phyloP scores from a whole-genome alignment of 2,329 filamentous ascomycete genomes.

The Cladophialophora carrionii region DNA sequence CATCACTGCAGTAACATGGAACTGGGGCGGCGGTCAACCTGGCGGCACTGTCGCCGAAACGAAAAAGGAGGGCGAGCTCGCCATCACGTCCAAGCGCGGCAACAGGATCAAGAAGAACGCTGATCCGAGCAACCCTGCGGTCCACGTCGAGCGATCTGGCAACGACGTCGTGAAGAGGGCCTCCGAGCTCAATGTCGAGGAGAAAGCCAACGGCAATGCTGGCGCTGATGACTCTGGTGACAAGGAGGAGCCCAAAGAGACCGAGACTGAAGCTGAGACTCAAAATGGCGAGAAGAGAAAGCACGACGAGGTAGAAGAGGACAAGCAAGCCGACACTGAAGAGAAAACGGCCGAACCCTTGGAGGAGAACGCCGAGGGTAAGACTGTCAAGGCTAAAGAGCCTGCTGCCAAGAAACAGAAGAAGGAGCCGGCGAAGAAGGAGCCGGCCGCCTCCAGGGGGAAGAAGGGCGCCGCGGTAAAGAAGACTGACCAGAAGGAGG shows the following conservation, averaged over 20 bases:
- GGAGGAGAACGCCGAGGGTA: constrained; percentile 48
- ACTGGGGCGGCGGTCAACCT: constrained; percentile 61
- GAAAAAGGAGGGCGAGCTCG: constrained; percentile 62
- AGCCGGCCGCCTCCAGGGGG: constrained; percentile 36
- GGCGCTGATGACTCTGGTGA: constrained; percentile 40
- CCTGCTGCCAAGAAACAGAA: constrained; percentile 32
- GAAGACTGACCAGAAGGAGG: constrained; percentile 36
- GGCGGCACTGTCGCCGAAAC: constrained; percentile 61
- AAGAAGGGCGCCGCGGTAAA: constrained; percentile 40
- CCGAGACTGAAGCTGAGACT: constrained; percentile 41
- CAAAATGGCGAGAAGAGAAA: constrained; percentile 27
- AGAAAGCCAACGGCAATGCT: constrained; percentile 47
- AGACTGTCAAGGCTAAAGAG: constrained; percentile 40
- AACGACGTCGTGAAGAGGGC: constrained; percentile 69
- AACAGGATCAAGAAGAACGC: constrained; percentile 69
- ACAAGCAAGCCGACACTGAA: constrained; percentile 22
- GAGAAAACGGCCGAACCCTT: constrained; percentile 24
- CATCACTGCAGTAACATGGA: constrained; percentile 61
- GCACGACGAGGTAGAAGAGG: constrained; percentile 38
- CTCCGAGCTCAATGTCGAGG: constrained; percentile 62
- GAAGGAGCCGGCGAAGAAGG: constrained; percentile 25
- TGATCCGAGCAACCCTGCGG: constrained; percentile 62
- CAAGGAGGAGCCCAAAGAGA: constrained; percentile 47
- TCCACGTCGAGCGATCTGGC: constrained; percentile 61
- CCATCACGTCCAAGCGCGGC: constrained; percentile 63